Evolutionary conservation across 2,329 filamentous ascomycete genomes (phyloP), one percentile per base, ranked within the genome.

Genomic region (Curvularia lunata): DNA sequence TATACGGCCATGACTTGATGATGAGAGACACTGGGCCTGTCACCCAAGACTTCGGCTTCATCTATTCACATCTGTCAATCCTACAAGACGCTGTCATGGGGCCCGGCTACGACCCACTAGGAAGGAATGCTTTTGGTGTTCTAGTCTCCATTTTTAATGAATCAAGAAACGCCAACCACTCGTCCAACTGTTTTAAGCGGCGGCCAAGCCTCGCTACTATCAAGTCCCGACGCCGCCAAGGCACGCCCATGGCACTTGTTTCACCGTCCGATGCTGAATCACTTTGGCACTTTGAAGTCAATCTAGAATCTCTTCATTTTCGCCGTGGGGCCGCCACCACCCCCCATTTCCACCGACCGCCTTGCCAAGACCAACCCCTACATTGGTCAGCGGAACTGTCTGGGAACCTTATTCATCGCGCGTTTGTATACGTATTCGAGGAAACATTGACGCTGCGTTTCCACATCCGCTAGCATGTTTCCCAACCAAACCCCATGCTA

Each of bases 221-320:
- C 47, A 37, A 34, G 42, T 32, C n/a, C 48, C 49, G 28, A 38
- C 43, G n/a, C 34, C 28, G 62, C 62, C 56, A 64, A 64, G 58
- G 47, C 51, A 43, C 48, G 48, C 41, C 56, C 40, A 10, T 41
- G 53, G 57, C 58, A 59, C 23, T 28, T 56, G 61, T 64, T 64
- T 62, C 59, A 62, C 25, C 28, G 45, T 54, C 45, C 50, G 45
- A 43, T 21, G 40, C 43, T 50, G 41, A 41, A 16, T 43, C 48
- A 25, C 28, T 41, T 52, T 56, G 48, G 48, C 54, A 42, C 45
- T 52, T 42, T 51, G 47, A 19, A 18, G 18, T 21, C 21, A 37
- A 23, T 37, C 25, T 16, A 40, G 27, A 47, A 41, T 56, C 32
- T 34, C 41, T 48, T 8, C 37, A 42, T 56, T 49, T 21, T 45